These are phyloP conservation scores for Malus hybrid DNA, from an alignment of 331 rosid genomes.

Conservation along the genomic window DNA sequence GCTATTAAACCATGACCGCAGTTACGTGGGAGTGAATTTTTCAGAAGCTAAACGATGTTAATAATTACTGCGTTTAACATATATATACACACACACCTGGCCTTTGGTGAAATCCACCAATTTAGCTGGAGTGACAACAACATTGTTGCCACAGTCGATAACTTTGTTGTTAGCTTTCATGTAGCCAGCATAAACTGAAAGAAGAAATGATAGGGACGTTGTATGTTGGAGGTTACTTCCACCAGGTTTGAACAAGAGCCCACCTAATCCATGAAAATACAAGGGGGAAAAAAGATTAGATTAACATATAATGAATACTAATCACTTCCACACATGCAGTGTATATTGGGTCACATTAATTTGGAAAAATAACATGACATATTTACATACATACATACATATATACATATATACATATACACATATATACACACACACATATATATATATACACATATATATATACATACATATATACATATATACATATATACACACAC, in stretches of 20 bases:
- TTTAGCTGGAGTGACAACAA: slow-evolving; percentile 3
- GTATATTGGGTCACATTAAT: neutral
- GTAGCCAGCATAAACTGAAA: slow-evolving; percentile 14
- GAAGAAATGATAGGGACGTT: slow-evolving; percentile 24
- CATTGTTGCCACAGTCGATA: slow-evolving; percentile 5
- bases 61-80: too few relatives aligned
- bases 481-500: too few relatives aligned
- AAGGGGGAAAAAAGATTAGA: too few relatives aligned
- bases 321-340: neutral
- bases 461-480: too few relatives aligned
- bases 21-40: too few relatives aligned
- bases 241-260: slow-evolving; percentile 22
- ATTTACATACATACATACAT: too few relatives aligned
- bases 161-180: slow-evolving; percentile 4
- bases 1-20: too few relatives aligned
- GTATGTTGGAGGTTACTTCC: slow-evolving; percentile 30
- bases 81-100: neutral
- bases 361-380: neutral
- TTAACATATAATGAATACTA: too few relatives aligned
- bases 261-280: neutral
- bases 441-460: too few relatives aligned
- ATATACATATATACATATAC: too few relatives aligned
- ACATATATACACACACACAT: too few relatives aligned
- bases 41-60: too few relatives aligned
- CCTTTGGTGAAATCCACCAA: neutral